Evolutionary conservation across 768 basidiomycete genomes (phyloP).

Genomic region (Ephemerocybe angulata): DNA sequence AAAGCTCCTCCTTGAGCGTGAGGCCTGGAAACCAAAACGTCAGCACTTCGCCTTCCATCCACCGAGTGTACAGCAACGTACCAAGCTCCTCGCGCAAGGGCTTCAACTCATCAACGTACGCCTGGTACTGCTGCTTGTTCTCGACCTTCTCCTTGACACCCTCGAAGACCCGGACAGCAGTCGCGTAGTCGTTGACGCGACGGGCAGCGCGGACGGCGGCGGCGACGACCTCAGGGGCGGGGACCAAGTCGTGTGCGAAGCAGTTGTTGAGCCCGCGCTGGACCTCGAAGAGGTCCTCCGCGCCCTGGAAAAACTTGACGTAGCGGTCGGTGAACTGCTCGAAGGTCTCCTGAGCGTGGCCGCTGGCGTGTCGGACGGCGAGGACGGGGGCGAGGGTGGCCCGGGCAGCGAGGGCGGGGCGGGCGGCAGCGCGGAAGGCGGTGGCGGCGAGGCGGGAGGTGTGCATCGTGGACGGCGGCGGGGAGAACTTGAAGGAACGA

Average conservation of each 20-base stretch:
- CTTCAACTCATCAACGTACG: conserved; percentile 89
- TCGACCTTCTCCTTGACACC: conserved; percentile 97
- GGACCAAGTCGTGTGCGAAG: conserved; percentile 97
- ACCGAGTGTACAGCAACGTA: conserved; percentile 30
- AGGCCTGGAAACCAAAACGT: conserved; percentile 27
- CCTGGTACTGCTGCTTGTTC: conserved; percentile 92
- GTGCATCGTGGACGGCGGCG: conserved; percentile 40
- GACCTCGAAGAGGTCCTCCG: conserved; percentile 96
- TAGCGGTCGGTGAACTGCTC: conserved; percentile 94
- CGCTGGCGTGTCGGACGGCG: conserved; percentile 42
- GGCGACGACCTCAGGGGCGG: conserved; percentile 78
- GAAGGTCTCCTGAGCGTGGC: conserved; percentile 86
- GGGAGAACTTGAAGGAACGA: conserved; percentile 13
- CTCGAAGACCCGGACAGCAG: conserved; percentile 94
- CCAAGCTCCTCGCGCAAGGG: conserved; percentile 88
- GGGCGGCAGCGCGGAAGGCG: conserved; percentile 56
- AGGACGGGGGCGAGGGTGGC: conserved; percentile 40
- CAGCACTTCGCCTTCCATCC: neutral
- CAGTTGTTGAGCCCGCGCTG: conserved; percentile 99
- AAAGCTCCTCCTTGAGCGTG: conserved; percentile 42
- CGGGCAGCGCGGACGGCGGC: conserved; percentile 84
- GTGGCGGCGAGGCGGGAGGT: conserved; percentile 57
- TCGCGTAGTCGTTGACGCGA: conserved; percentile 95
- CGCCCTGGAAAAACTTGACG: conserved; percentile 87
- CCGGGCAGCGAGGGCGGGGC: conserved; percentile 40